Base-by-base conservation (phyloP, 495 filamentous ascomycete species). In the Podospora comata region DNA sequence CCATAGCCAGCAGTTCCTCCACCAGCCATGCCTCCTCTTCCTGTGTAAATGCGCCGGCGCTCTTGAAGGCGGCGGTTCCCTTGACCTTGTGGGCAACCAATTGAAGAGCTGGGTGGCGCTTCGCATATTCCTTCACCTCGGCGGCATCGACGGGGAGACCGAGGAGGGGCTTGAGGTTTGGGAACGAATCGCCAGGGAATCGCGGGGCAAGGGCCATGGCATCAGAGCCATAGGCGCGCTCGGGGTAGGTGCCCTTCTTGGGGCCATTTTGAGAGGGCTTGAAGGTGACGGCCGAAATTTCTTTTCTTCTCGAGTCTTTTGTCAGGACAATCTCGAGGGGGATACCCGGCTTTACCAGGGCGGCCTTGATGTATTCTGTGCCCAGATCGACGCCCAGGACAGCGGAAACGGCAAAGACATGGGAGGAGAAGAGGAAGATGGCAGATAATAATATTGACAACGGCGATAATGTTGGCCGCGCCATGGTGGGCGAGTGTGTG, bases 281-380 rank as follows among this genome's bases (percentile, higher is more conserved):
- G 85, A 99, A 98, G 39, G 92, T 91, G 72, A 98, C 88, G 58
- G 93, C 94, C 4, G 94, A 91, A 23, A 83, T 85, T 77, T 99
- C 96, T 82, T 99, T 99, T 72, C 95, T 90, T 78, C 96, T 91
- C 48, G 95, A 97, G 79, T 99, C 95, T 78, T 97, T 98, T n/a
- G 92, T 97, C 65, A 97, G 86, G 76, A 99, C 93, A 71, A 99
- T 98, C 75, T 98, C 96, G 78, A 98, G 92, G 13, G 96, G 96
- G 67, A 97, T 96, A 68, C 95, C 95, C 3, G 96, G 96, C 78
- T 99, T 99, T 68, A 99, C 94, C 32, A 98, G 87, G 2, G 92
- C 88, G 18, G 94, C 94, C 85, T 98, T 99, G 77, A 99, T 89
- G 80, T 97, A 97, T 80, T 96, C 93, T 59, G 96, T 97, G 63